Conservation (phyloP, 495 filamentous ascomycete species). For the Xylona heveae region DNA sequence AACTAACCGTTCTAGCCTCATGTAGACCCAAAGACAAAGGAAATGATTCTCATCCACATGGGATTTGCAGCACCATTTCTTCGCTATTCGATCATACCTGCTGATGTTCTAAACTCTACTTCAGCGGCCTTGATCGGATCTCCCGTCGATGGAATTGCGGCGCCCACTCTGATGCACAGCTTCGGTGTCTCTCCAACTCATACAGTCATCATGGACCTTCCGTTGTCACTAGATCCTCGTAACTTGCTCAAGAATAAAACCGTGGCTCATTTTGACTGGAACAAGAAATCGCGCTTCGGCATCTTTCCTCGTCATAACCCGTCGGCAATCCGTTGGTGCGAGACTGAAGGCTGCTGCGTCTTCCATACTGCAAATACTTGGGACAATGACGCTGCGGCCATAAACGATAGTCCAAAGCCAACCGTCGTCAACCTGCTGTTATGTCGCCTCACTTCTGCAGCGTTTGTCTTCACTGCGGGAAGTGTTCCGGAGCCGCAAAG, state of each 20-base stretch:
- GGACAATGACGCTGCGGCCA: slow-evolving; percentile 12
- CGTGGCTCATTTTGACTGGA: slow-evolving; percentile 30
- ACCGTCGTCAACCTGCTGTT: slow-evolving; percentile 32
- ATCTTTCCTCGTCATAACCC: slow-evolving; percentile 38
- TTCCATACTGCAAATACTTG: slow-evolving; percentile 50
- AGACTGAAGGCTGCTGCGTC: slow-evolving; percentile 39
- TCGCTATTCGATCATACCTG: slow-evolving; percentile 37
- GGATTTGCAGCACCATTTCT: slow-evolving; percentile 38
- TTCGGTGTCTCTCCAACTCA: slow-evolving; percentile 37
- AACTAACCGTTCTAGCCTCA: slow-evolving; percentile 17
- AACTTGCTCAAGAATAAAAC: slow-evolving; percentile 29
- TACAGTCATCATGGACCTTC: slow-evolving; percentile 45
- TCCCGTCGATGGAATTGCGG: slow-evolving; percentile 30
- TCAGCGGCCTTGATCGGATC: slow-evolving; percentile 17
- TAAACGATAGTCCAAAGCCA: slow-evolving; percentile 4
- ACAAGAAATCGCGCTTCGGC: slow-evolving; percentile 32
- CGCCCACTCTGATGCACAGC: slow-evolving; percentile 50
- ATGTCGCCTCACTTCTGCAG: slow-evolving; percentile 37
- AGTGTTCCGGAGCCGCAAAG: slow-evolving; percentile 25
- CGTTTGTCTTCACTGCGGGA: slow-evolving; percentile 34
- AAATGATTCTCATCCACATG: slow-evolving; percentile 41
- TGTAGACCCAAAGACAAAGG: slow-evolving; percentile 33
- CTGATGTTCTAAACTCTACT: slow-evolving; percentile 6
- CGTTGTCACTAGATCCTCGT: slow-evolving; percentile 35
- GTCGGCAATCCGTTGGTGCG: slow-evolving; percentile 33